phyloP scores from a whole-genome alignment of 495 filamentous ascomycete genomes.

The Choiromyces venosus region DNA sequence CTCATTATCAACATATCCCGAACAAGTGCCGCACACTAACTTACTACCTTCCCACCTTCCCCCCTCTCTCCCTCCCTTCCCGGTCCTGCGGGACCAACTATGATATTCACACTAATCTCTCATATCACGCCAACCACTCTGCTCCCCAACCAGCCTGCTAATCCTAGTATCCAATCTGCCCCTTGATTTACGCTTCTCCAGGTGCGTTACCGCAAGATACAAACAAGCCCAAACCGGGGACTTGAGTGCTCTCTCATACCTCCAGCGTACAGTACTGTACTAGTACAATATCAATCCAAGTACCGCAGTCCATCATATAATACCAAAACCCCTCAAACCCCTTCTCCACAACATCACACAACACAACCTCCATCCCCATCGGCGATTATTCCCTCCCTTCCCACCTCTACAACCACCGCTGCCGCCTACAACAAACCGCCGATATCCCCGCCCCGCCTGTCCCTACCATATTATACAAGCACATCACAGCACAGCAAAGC shows the following conservation, averaged over 20 bases:
- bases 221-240: neutral
- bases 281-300: neutral
- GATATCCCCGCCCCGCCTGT: neutral
- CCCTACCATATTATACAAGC: neutral
- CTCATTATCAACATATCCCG: no score
- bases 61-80: neutral
- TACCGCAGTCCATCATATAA: neutral
- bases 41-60: neutral
- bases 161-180: no score
- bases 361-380: neutral
- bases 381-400: neutral
- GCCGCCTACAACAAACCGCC: no score
- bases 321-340: neutral
- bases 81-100: neutral
- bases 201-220: neutral
- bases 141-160: neutral
- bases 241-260: neutral
- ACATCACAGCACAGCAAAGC: neutral
- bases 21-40: neutral
- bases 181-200: neutral
- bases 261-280: neutral
- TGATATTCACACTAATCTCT: neutral
- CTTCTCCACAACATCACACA: no score
- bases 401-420: neutral
- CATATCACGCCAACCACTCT: neutral